Percentiles rank a stretch among this genome's conserved stretches.
Evolutionary conservation across 768 basidiomycete species (phyloP).

Genomic region (Tephrocybe sp.): DNA sequence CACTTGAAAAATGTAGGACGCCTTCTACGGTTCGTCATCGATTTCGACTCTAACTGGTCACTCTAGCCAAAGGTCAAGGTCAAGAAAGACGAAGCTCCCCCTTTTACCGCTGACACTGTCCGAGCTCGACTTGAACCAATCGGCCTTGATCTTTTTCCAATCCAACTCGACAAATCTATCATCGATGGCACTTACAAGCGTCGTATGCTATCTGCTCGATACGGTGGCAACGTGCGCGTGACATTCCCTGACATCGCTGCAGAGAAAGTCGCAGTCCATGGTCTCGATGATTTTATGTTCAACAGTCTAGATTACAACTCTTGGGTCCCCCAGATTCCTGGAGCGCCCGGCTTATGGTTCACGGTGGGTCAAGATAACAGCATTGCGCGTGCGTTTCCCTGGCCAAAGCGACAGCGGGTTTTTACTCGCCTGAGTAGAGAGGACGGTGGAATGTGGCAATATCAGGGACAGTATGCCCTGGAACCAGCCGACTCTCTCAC

Average conservation of each 20-base stretch:
- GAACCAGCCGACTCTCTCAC: conserved; percentile 9
- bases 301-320: conserved; percentile 31
- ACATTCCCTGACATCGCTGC: conserved; percentile 24
- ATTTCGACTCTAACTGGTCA: neutral
- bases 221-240: conserved; percentile 33
- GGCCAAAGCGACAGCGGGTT: conserved; percentile 3
- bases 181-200: conserved; percentile 29
- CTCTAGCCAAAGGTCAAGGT: conserved; percentile 18
- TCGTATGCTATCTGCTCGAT: conserved; percentile 27
- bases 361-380: neutral
- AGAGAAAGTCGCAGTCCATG: conserved; percentile 23
- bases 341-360: conserved; percentile 34
- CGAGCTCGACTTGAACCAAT: conserved; percentile 16
- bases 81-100: conserved; percentile 16
- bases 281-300: conserved; percentile 33
- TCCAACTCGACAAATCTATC: conserved; percentile 23
- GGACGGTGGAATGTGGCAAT: conserved; percentile 12
- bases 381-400: neutral
- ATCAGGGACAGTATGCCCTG: conserved; percentile 18
- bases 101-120: conserved; percentile 8
- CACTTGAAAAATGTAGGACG: neutral
- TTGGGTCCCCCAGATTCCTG: conserved; percentile 34
- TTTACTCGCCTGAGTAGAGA: neutral
- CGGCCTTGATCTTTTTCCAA: conserved; percentile 22
- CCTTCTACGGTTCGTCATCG: neutral